A percentile compares a stretch with the other conserved stretches of the same genome.
Evolutionary conservation across 257 asterid species (phyloP).

Genomic region (Fraxinus cuspidata): DNA sequence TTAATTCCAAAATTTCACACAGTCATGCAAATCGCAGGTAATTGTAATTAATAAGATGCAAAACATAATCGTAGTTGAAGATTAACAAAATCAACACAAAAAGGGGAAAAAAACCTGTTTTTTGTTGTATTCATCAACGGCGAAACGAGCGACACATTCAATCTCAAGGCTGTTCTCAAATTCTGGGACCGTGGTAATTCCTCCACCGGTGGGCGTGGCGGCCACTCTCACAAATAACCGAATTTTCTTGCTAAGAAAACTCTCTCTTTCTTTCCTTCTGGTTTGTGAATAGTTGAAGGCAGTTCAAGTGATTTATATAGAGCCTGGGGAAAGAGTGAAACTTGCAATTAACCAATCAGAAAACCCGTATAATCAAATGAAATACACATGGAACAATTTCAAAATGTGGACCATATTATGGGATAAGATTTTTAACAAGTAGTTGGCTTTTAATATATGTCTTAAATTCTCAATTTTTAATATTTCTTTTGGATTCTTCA

Average conservation of each 20-base stretch:
- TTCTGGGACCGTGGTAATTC: conserved; percentile 45
- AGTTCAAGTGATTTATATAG: background rate
- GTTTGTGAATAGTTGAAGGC: background rate
- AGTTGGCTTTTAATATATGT: too few relatives aligned
- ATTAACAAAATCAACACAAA: too few relatives aligned
- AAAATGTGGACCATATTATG: too few relatives aligned
- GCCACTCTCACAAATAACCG: conserved; percentile 41
- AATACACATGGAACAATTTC: too few relatives aligned
- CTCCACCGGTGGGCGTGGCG: conserved; percentile 45
- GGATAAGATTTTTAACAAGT: too few relatives aligned
- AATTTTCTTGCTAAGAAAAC: background rate
- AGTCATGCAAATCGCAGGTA: background rate
- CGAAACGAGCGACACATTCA: conserved; percentile 73
- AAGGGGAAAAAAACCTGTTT: conserved; percentile 45
- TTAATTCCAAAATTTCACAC: background rate
- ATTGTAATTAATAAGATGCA: too few relatives aligned
- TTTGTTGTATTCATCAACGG: conserved; percentile 65
- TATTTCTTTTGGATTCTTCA: too few relatives aligned
- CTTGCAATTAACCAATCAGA: background rate
- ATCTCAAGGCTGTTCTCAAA: conserved; percentile 68
- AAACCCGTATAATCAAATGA: background rate
- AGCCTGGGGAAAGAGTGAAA: background rate
- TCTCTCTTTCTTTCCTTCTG: background rate
- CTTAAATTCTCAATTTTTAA: too few relatives aligned
- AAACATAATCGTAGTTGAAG: too few relatives aligned